phyloP scores from a whole-genome alignment of 306 rosid genomes.

The Glycine latifolia region DNA sequence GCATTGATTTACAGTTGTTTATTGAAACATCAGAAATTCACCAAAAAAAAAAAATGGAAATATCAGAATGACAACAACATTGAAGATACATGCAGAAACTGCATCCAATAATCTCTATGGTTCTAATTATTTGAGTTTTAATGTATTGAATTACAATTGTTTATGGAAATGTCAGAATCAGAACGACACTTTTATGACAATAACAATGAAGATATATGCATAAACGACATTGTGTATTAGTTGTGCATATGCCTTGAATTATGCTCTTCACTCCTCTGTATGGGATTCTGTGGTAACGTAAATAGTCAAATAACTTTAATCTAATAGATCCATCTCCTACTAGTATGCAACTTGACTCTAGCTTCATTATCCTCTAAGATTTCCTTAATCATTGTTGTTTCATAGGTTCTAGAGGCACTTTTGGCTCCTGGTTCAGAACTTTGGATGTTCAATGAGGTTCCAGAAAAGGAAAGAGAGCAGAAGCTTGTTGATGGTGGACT shows the following conservation, averaged over 20 bases:
- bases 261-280: not conserved
- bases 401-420: constrained; percentile 92
- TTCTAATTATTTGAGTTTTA: no score
- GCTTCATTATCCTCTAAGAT: constrained; percentile 35
- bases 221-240: no score
- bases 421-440: constrained; percentile 93
- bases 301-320: not conserved
- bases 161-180: no score
- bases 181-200: no score
- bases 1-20: not conserved
- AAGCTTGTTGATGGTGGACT: constrained; percentile 96
- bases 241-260: no score
- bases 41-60: not conserved
- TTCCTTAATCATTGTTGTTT: constrained; percentile 43
- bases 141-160: no score
- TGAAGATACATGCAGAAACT: not conserved
- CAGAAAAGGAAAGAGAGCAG: constrained; percentile 78
- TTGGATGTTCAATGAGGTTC: constrained; percentile 99
- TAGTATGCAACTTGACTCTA: not conserved
- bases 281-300: constrained; percentile 25
- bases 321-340: not conserved
- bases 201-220: no score
- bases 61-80: not conserved
- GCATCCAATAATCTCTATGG: not conserved
- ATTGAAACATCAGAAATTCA: not conserved